These are phyloP conservation scores for Ambrosiella cleistominuta DNA, from an alignment of 2,329 filamentous ascomycete species.

Conservation along the genomic window DNA sequence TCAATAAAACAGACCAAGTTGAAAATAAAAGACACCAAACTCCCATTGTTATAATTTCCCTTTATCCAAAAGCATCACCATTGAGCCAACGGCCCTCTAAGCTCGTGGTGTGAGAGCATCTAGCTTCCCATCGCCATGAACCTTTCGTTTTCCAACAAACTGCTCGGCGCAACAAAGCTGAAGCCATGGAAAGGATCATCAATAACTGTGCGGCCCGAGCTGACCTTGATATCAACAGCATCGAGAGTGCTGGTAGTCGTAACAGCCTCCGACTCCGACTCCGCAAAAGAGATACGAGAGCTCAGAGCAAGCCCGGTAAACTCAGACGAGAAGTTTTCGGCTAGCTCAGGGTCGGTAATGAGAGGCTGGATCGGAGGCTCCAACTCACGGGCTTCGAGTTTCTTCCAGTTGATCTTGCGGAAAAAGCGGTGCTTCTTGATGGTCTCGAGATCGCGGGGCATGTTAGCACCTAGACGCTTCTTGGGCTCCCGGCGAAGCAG, in stretches of 20 bases:
- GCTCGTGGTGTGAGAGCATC: not conserved
- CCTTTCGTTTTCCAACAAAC: slow-evolving; percentile 33
- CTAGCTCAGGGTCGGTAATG: slow-evolving; percentile 86
- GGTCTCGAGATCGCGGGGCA: slow-evolving; percentile 68
- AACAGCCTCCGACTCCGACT: slow-evolving; percentile 16
- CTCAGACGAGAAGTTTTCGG: slow-evolving; percentile 89
- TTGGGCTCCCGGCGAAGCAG: slow-evolving; percentile 80
- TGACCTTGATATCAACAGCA: not conserved
- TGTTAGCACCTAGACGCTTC: slow-evolving; percentile 75
- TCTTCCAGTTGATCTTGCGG: slow-evolving; percentile 88
- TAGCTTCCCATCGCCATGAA: slow-evolving; percentile 19
- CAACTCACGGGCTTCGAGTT: slow-evolving; percentile 62
- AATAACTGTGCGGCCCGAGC: slow-evolving; percentile 17
- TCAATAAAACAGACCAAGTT: not conserved
- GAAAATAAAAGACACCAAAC: not conserved
- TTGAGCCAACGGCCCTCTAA: not conserved
- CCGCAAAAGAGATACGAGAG: slow-evolving; percentile 26
- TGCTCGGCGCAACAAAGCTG: slow-evolving; percentile 43
- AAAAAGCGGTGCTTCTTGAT: slow-evolving; percentile 95
- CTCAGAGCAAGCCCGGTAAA: slow-evolving; percentile 78
- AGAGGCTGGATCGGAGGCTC: slow-evolving; percentile 81
- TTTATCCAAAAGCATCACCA: not conserved
- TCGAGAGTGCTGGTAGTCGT: not conserved
- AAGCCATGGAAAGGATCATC: slow-evolving; percentile 47
- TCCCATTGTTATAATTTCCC: not conserved